These are phyloP conservation scores for Trapa incisa DNA, from an alignment of 345 rosid species.

Conservation along the genomic window DNA sequence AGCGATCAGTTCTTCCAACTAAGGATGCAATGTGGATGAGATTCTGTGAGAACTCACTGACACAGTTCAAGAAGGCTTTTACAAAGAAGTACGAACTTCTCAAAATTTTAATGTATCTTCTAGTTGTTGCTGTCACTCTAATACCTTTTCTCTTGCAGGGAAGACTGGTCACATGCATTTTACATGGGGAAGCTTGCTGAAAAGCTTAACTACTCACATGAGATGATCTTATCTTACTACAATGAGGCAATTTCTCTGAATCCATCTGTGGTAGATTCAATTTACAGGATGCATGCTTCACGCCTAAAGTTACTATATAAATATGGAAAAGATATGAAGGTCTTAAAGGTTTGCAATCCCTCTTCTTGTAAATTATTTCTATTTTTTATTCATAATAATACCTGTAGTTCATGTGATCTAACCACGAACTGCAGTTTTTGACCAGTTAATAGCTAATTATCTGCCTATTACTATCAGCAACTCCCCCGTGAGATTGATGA, in stretches of 20 bases:
- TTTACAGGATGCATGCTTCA: constrained; percentile 95
- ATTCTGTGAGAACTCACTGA: constrained; percentile 73
- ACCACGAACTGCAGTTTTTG: neutral
- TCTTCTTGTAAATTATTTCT: neutral
- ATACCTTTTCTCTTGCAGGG: constrained; percentile 34
- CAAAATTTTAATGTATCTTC: constrained; percentile 8
- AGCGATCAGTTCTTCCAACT: constrained; percentile 60
- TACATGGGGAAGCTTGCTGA: constrained; percentile 92
- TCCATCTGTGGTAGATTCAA: constrained; percentile 79
- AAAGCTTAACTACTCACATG: constrained; percentile 69
- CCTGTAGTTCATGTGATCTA: neutral
- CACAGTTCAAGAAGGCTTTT: constrained; percentile 82
- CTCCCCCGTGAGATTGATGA: neutral
- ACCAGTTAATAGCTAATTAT: neutral
- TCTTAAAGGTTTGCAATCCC: constrained; percentile 52
- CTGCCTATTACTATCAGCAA: neutral
- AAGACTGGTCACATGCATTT: constrained; percentile 95
- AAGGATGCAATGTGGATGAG: constrained; percentile 67
- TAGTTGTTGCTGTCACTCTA: neutral
- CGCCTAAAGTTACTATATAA: constrained; percentile 71
- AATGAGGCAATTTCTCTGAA: constrained; percentile 67
- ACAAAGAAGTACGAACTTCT: constrained; percentile 42
- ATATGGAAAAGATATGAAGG: constrained; percentile 54
- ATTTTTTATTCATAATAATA: neutral
- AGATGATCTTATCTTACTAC: constrained; percentile 57